phyloP scores from a whole-genome alignment of 2,329 filamentous ascomycete genomes.

The Cercospora zeae-maydis region DNA sequence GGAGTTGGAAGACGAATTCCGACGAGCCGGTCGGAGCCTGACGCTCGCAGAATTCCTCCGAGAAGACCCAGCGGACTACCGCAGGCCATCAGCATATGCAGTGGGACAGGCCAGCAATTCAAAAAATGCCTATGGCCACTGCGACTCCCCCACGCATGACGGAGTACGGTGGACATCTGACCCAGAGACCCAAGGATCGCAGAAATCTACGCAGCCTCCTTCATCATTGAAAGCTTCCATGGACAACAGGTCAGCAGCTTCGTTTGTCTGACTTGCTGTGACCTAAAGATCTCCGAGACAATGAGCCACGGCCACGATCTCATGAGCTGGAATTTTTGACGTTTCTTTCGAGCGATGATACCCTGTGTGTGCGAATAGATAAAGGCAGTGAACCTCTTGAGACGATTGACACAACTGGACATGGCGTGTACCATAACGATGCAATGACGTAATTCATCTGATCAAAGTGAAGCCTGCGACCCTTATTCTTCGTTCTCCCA shows the following conservation, averaged over 20 bases:
- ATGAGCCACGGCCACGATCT: neutral
- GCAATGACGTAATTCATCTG: neutral
- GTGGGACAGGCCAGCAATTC: no score
- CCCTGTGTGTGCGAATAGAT: neutral
- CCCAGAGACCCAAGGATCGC: neutral
- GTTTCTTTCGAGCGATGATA: neutral
- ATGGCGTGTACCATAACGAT: neutral
- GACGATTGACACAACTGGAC: neutral
- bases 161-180: neutral
- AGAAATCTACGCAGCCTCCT: constrained; percentile 1
- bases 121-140: neutral
- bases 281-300: neutral
- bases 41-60: constrained; percentile 4
- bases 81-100: neutral
- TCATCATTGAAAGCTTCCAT: neutral
- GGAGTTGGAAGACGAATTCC: constrained; percentile 5
- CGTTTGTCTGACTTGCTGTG: neutral
- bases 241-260: constrained; percentile 2
- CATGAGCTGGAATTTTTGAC: neutral
- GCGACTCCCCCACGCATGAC: neutral
- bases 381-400: neutral
- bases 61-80: neutral
- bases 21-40: constrained; percentile 3
- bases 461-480: no score
- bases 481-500: no score